Percentiles rank a stretch among this genome's conserved stretches.
phyloP scores from a whole-genome alignment of 2,329 filamentous ascomycete species.

The Alternaria metachromatica region DNA sequence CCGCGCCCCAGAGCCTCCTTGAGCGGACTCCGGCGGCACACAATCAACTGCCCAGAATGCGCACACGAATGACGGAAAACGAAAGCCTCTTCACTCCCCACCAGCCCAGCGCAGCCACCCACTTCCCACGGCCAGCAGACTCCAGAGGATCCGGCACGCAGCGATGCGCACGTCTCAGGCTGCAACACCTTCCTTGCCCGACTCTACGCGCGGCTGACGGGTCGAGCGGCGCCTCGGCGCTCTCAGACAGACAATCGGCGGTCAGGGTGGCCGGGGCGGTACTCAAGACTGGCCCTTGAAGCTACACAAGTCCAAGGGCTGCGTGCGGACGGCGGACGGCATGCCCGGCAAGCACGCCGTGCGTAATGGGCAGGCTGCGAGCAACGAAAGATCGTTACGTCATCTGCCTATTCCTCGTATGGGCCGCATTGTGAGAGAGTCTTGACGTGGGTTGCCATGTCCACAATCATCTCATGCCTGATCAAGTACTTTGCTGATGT shows the following conservation, averaged over 20 bases:
- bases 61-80: neutral
- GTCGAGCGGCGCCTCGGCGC: neutral
- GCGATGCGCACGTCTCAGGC: neutral
- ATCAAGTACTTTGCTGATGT: neutral
- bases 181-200: neutral
- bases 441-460: neutral
- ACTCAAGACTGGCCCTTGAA: neutral
- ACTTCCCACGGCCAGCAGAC: neutral
- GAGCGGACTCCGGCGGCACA: neutral
- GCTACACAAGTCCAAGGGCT: neutral
- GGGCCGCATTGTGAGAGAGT: neutral
- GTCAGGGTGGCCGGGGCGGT: neutral
- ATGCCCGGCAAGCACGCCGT: neutral
- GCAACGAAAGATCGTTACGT: neutral
- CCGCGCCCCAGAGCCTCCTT: neutral
- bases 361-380: neutral
- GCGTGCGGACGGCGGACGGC: neutral
- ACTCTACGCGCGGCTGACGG: neutral
- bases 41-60: neutral
- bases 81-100: neutral
- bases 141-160: neutral
- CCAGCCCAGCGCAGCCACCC: neutral
- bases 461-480: neutral
- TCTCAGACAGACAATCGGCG: neutral
- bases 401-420: fast-evolving